Conservation (phyloP, 2,329 filamentous ascomycete genomes). For the Exophiala sideris region DNA sequence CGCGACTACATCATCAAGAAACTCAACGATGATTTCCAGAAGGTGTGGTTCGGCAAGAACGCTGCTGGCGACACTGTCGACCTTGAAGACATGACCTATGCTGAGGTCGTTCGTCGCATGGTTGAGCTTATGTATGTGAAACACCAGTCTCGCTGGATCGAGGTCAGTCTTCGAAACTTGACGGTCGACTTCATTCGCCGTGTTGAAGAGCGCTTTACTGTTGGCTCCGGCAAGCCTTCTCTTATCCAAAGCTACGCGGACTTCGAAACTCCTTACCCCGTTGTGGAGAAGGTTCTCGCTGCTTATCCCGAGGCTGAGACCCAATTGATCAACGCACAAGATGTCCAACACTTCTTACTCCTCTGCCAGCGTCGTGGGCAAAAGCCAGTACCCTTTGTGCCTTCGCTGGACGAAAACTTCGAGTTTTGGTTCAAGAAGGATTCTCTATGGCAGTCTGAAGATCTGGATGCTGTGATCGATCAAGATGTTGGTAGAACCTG, state of each 20-base stretch:
- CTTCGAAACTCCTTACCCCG: conserved; percentile 74
- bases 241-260: conserved; percentile 87
- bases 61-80: conserved; percentile 76
- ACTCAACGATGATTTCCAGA: conserved; percentile 93
- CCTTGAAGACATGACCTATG: conserved; percentile 93
- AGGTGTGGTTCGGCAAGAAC: conserved; percentile 93
- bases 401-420: conserved; percentile 92
- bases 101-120: conserved; percentile 80
- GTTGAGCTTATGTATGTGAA: conserved; percentile 88
- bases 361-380: conserved; percentile 88
- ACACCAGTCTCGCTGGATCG: conserved; percentile 88
- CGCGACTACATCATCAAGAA: conserved; percentile 91
- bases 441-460: conserved; percentile 98
- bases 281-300: conserved; percentile 73
- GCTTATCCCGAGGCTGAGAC: conserved; percentile 81
- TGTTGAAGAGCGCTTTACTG: conserved; percentile 91
- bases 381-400: conserved; percentile 96
- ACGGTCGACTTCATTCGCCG: conserved; percentile 96
- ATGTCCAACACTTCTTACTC: conserved; percentile 93
- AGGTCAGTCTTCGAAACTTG: conserved; percentile 74
- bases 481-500: conserved; percentile 96
- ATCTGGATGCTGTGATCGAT: conserved; percentile 89
- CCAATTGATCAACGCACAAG: conserved; percentile 96
- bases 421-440: conserved; percentile 99
- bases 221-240: conserved; percentile 67